Conservation (phyloP, 768 basidiomycete species). For the Gelatoporia subvermispora region DNA sequence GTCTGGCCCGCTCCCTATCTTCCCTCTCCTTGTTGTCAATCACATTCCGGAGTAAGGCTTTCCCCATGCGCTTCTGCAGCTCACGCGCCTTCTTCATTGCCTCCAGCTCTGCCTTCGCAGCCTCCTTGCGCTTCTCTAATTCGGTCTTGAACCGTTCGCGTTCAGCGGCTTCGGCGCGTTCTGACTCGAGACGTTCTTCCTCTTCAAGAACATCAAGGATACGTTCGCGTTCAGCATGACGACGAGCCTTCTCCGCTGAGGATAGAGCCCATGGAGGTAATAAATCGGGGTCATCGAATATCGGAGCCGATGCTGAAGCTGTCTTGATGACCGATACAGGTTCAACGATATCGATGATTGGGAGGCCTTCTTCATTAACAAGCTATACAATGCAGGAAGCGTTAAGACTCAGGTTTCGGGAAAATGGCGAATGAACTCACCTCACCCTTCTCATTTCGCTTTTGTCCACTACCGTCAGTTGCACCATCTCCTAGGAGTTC, state of each 20-base stretch:
- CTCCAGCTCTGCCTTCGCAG: slow-evolving; percentile 37
- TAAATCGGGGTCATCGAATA: slow-evolving; percentile 39
- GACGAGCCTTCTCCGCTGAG: slow-evolving; percentile 40
- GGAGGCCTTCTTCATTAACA: slow-evolving; percentile 73
- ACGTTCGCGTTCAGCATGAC: slow-evolving; percentile 54
- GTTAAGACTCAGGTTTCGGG: slow-evolving; percentile 7
- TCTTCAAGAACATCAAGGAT: slow-evolving; percentile 68
- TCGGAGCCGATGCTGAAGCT: slow-evolving; percentile 1
- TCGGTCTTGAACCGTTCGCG: slow-evolving; percentile 40
- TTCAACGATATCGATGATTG: slow-evolving; percentile 75
- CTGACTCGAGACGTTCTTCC: slow-evolving; percentile 52
- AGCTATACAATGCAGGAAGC: slow-evolving; percentile 35
- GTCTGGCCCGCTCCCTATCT: slow-evolving; percentile 27
- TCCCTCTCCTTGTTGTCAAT: slow-evolving; percentile 36
- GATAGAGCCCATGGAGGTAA: slow-evolving; percentile 44
- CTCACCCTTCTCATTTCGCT: slow-evolving; percentile 55
- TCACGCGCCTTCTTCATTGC: slow-evolving; percentile 35
- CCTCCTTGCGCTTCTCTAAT: slow-evolving; percentile 47
- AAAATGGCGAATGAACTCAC: slow-evolving; percentile 36
- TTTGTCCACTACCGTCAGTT: slow-evolving; percentile 17
- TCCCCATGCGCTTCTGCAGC: slow-evolving; percentile 78
- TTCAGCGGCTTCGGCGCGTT: slow-evolving; percentile 35
- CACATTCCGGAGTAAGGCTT: slow-evolving; percentile 49
- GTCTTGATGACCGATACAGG: slow-evolving; percentile 31
- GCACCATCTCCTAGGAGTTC: slow-evolving; percentile 47